Base-by-base conservation (phyloP, 2,329 filamentous ascomycete species). In the Clathrospora elynae region DNA sequence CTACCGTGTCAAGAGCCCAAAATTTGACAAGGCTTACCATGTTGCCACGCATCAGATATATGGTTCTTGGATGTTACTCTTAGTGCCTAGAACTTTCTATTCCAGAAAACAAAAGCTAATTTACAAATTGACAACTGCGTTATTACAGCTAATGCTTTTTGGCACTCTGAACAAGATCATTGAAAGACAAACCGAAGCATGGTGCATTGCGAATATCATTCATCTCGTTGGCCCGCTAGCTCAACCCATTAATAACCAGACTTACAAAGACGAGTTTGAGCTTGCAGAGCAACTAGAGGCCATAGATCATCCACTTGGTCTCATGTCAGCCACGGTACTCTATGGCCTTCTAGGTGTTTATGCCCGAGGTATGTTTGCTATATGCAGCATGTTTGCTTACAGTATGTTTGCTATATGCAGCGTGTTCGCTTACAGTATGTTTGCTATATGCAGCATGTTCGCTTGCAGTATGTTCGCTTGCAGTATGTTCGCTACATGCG, bases 31-130 rank as follows among this genome's bases (percentile, higher is more conserved):
- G 42, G 35, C 5, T 45, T 51, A 9, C 45, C 49, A 8, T 50
- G 47, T 36, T 49, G 32, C 22, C 56, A 51, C 26, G 39, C 52
- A 12, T 50, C 56, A 19, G 54, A 61, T 48, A 43, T 61, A 20
- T 61, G 56, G 56, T 59, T 51, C 14, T 18, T 61, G 11, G 56
- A 44, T 26, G 48, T 51, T 30, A 58, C 57, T 12, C 53, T 58
- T 28, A 41, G 43, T 49, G 26, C 2, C n/a, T 34, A 13, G 6
- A 29, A 3, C 4, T 29, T 4, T 43, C 10, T 30, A 13, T 29
- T 25, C 20, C 8, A 10, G 13, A 25, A 13, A 8, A 22, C 24
- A 18, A 12, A 26, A n/a, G n/a, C 44, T 53, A 40, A 53, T 14
- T 25, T 8, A 39, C 6, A 6, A 61, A 54, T 42, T 59, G 33